Evolutionary conservation across 1,284 basidiomycete genomes (phyloP), one percentile per base, ranked within the genome.

Genomic region (Ceratobasidium sp.): DNA sequence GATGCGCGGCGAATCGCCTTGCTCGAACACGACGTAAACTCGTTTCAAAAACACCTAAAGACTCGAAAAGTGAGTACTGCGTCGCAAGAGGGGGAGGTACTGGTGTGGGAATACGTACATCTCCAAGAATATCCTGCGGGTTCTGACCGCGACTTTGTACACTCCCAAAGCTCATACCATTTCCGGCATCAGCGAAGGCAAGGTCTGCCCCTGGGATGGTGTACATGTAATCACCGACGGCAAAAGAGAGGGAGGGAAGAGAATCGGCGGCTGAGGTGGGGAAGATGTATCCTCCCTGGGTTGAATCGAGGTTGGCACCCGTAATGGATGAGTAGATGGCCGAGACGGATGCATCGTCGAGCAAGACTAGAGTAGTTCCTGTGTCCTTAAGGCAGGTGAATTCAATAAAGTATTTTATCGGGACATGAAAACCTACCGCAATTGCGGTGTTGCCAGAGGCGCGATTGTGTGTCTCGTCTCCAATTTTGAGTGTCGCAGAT

Each of bases 61-160:
- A 27, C 14, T 27, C 11, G 11, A 27, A 15, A 59, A n/a, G n/a
- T 50, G n/a, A 50, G 48, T n/a, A 50, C n/a, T 15, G 48, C n/a
- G 15, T 50, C 48, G 15, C 15, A 15, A 50, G 15, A 50, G 19
- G 29, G 29, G 15, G n/a, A n/a, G n/a, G n/a, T n/a, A n/a, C n/a
- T n/a, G n/a, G n/a, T n/a, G n/a, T 14, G 22, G 17, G 3, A 27
- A 51, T 24, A 69, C 36, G 15, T 19, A 62, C 80, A 74, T 82
- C 83, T 9, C 83, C 82, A 67, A 83, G 82, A 76, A 84, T 84
- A 76, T 84, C 83, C 66, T 83, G 83, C 63, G 78, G 77, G 24
- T 82, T 79, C 76, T 82, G 78, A 1, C 84, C 84, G 11, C 84
- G 78, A 69, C 82, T 83, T 79, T 84, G 84, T 57, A 84, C 82